Evolutionary conservation across 345 rosid species (phyloP).

Genomic region (Citrus glauca): DNA sequence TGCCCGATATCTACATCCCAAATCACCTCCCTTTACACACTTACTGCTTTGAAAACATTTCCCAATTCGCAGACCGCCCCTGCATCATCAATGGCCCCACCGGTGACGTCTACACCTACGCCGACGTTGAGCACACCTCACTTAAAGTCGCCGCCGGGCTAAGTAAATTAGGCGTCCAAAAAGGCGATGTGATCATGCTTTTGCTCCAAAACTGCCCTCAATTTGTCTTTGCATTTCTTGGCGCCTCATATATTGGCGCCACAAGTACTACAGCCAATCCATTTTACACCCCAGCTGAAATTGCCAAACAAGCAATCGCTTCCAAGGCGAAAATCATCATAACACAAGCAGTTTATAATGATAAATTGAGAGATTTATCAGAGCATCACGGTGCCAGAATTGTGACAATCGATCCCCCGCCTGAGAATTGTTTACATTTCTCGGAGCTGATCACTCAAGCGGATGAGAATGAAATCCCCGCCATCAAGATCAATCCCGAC

Average conservation of each 20-base stretch:
- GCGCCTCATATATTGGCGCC: conserved; percentile 52
- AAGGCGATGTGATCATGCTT: conserved; percentile 70
- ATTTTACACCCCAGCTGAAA: conserved; percentile 54
- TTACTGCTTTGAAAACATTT: conserved; percentile 50
- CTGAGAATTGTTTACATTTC: conserved; percentile 44
- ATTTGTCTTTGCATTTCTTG: conserved; percentile 57
- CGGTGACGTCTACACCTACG: conserved; percentile 41
- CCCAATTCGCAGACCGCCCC: conserved; percentile 33
- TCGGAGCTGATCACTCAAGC: conserved; percentile 29
- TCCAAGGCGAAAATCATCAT: conserved; percentile 41
- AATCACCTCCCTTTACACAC: conserved; percentile 53
- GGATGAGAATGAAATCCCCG: conserved; percentile 36
- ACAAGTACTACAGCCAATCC: conserved; percentile 58
- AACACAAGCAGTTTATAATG: conserved; percentile 39
- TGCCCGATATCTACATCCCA: conserved; percentile 60
- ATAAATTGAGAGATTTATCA: conserved; percentile 40
- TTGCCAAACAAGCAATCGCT: conserved; percentile 47
- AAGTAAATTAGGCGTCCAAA: conserved; percentile 35
- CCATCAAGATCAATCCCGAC: conserved; percentile 37
- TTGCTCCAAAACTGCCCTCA: conserved; percentile 58
- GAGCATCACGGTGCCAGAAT: conserved; percentile 28
- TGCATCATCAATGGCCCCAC: conserved; percentile 58
- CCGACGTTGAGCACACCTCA: conserved; percentile 51
- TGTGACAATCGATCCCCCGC: conserved; percentile 37
- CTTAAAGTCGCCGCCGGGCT: conserved; percentile 56